Base-by-base conservation (phyloP, 352 stramenopile genomes). In the Globisporangium splendens region DNA sequence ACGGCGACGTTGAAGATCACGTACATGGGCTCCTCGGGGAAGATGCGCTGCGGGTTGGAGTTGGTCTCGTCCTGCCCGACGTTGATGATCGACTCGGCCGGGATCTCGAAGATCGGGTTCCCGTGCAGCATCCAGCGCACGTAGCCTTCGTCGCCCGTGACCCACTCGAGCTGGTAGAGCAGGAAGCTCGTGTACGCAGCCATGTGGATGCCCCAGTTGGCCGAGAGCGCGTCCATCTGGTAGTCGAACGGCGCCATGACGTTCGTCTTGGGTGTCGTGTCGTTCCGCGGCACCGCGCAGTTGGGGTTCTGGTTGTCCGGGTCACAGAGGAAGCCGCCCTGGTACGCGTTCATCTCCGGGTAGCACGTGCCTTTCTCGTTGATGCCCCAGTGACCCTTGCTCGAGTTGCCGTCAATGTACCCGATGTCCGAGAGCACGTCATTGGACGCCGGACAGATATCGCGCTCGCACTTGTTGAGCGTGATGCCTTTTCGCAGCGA, bases 1-100 rank as follows among this genome's bases (percentile, higher is more conserved):
- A 98, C 64, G 0, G 95, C 95, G 22, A 96, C 96, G 73, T 98
- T 98, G 50, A 98, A 68, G 55, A 98, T 82, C 60, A 98, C 73
- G 70, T 98, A 98, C 72, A 91, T 94, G 8, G 95, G 93, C 63
- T 98, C 95, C 43, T 93, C 82, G 1, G 77, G 74, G 56, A 90
- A 86, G 1, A 69, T 77, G n/a, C 78, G 76, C 35, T 58, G 46
- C 7, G 75, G 77, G 53, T 90, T 92, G 39, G 75, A 62, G 12
- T 75, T 70, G 14, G 43, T 62, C 38, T 58, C 54, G 43, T 71
- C 70, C 62, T 90, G 79, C 0, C 73, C 66, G 1, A 68, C 58
- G 42, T 84, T 75, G 18, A 77, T 54, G 22, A 91, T 54, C 2
- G 75, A 64, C 53, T 82, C 61, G 13, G 82, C 75, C 1, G 82